Percentiles rank a stretch among this genome's conserved stretches.
Conservation (phyloP, 257 asterid species). For the Ballota nigra region DNA sequence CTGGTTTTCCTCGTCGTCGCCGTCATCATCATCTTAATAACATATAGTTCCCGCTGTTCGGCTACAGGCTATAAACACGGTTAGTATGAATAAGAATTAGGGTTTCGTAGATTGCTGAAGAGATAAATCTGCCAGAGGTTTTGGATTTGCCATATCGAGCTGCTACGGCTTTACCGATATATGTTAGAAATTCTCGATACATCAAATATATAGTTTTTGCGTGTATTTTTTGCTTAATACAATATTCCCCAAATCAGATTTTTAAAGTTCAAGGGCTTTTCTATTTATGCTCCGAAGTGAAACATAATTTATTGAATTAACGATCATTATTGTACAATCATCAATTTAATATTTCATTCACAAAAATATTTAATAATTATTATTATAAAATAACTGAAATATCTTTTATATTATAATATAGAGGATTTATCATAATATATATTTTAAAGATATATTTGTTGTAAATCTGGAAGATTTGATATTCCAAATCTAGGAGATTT, state of each 20-base stretch:
- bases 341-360: no score
- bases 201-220: background rate
- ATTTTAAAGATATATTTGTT: no score
- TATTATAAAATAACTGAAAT: no score
- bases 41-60: background rate
- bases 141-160: background rate
- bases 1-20: conserved; percentile 50
- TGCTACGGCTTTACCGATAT: background rate
- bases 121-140: background rate
- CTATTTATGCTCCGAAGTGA: no score
- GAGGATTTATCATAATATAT: no score
- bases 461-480: no score
- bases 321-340: no score
- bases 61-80: background rate
- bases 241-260: background rate
- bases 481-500: no score
- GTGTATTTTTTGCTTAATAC: background rate
- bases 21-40: conserved; percentile 21
- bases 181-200: background rate
- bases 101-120: conserved; percentile 11
- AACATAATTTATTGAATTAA: no score
- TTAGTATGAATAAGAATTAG: conserved; percentile 6
- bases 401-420: no score
- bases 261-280: background rate
- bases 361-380: no score